These are phyloP conservation scores for Vigna angularis DNA, from an alignment of 306 rosid genomes.

Conservation along the genomic window DNA sequence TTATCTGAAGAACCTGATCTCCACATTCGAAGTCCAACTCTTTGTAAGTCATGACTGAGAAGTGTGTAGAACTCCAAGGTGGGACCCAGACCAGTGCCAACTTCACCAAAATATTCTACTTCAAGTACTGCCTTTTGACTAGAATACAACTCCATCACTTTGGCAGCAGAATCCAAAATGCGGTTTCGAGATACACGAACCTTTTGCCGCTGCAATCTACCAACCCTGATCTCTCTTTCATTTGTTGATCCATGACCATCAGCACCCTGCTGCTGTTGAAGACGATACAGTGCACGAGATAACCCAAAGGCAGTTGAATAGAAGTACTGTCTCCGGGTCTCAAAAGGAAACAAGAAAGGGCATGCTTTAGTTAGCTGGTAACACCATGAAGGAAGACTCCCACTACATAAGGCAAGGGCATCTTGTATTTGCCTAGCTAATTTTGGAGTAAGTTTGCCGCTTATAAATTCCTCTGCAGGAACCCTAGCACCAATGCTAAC, in stretches of 20 bases:
- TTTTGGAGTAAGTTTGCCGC: slow-evolving; percentile 97
- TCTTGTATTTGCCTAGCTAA: slow-evolving; percentile 97
- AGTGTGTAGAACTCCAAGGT: slow-evolving; percentile 98
- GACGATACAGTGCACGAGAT: slow-evolving; percentile 93
- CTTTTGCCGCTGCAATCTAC: slow-evolving; percentile 96
- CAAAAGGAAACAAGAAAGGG: slow-evolving; percentile 98
- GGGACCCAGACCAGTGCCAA: slow-evolving; percentile 99
- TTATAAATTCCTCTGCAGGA: slow-evolving; percentile 77
- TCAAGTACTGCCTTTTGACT: slow-evolving; percentile 99
- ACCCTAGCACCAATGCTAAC: slow-evolving; percentile 67
- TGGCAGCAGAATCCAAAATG: slow-evolving; percentile 95
- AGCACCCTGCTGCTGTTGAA: slow-evolving; percentile 98
- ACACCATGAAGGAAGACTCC: slow-evolving; percentile 99
- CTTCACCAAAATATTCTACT: slow-evolving; percentile 99
- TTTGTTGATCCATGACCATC: slow-evolving; percentile 91
- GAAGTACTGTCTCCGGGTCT: slow-evolving; percentile 91
- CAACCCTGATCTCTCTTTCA: slow-evolving; percentile 97
- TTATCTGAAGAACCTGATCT: slow-evolving; percentile 71
- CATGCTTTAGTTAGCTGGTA: slow-evolving; percentile 98
- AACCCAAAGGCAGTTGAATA: slow-evolving; percentile 98
- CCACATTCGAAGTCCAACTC: slow-evolving; percentile 89
- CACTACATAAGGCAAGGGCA: slow-evolving; percentile 99
- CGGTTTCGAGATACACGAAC: slow-evolving; percentile 98
- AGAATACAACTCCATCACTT: slow-evolving; percentile 99
- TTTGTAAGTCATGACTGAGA: slow-evolving; percentile 92